Conservation (phyloP, 768 basidiomycete genomes). For the Russula foetens region DNA sequence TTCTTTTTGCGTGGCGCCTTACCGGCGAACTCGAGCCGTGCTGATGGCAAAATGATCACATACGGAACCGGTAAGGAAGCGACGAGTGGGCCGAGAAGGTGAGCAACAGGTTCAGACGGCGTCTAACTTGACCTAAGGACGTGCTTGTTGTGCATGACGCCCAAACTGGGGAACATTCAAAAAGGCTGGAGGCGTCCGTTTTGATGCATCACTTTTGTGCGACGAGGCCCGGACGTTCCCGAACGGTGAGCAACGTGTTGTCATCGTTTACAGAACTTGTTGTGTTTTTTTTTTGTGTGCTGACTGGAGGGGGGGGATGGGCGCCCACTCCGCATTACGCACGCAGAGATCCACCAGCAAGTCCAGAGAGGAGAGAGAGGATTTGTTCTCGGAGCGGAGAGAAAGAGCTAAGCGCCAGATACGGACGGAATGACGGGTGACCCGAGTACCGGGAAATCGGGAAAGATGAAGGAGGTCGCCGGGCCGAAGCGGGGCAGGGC, state of each 20-base stretch:
- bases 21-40: not conserved
- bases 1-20: not conserved
- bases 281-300: too few relatives aligned
- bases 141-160: not conserved
- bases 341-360: not conserved
- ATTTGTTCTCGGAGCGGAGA: too few relatives aligned
- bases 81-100: not conserved
- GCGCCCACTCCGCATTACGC: not conserved
- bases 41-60: not conserved
- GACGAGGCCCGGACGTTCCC: not conserved
- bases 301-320: not conserved
- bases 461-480: not conserved
- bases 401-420: too few relatives aligned
- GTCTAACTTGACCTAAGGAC: too few relatives aligned
- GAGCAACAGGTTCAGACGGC: not conserved
- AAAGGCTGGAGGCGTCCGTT: not conserved
- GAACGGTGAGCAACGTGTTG: not conserved
- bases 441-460: not conserved
- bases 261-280: not conserved
- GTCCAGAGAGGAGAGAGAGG: not conserved
- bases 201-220: too few relatives aligned
- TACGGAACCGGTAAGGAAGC: not conserved
- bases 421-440: too few relatives aligned
- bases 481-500: too few relatives aligned
- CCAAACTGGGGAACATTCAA: not conserved